phyloP scores from a whole-genome alignment of 768 basidiomycete species.

The Trametes coccinea region DNA sequence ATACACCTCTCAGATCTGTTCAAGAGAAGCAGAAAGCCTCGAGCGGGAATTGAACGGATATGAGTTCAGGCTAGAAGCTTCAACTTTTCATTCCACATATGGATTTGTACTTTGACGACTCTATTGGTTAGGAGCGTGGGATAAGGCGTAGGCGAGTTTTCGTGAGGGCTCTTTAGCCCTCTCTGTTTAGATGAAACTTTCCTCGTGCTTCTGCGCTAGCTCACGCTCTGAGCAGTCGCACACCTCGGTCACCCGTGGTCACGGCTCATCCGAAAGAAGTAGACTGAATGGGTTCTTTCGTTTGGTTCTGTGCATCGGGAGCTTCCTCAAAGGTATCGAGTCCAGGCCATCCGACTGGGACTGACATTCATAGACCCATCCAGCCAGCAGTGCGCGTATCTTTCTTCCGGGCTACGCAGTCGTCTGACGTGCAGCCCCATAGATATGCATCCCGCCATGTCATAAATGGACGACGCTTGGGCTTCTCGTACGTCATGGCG shows the following conservation, averaged over 20 bases:
- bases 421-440: slow-evolving; percentile 5
- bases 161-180: slow-evolving; percentile 15
- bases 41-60: not conserved
- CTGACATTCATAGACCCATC: slow-evolving; percentile 1
- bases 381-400: slow-evolving; percentile 2
- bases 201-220: slow-evolving; percentile 8
- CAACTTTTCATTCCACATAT: not conserved
- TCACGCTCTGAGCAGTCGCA: slow-evolving; percentile 14
- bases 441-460: not conserved
- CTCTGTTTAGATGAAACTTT: slow-evolving; percentile 20
- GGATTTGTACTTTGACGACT: not conserved
- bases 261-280: not conserved
- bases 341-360: not conserved
- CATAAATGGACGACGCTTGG: not conserved
- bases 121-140: not conserved
- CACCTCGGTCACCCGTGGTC: slow-evolving; percentile 20
- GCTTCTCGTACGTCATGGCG: slow-evolving; percentile 16
- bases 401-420: not conserved
- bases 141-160: not conserved
- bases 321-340: not conserved
- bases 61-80: slow-evolving; percentile 1
- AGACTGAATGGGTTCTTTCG: not conserved
- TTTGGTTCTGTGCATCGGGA: not conserved
- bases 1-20: not conserved
- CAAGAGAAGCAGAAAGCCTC: not conserved